phyloP scores from a whole-genome alignment of 768 basidiomycete species.

The Russula sp. region DNA sequence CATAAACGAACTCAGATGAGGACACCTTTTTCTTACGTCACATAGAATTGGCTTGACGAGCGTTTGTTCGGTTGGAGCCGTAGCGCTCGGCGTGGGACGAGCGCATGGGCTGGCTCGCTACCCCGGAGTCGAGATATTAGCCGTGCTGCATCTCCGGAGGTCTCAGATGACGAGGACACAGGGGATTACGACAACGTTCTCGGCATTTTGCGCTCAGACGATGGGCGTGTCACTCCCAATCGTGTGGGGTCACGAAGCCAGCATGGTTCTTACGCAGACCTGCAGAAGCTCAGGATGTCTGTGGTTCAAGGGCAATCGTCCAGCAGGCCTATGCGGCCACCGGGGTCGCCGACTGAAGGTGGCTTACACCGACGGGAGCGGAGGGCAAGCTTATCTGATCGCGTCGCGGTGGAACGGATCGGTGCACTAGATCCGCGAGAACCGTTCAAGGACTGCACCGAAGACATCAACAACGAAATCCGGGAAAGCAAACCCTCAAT shows the following conservation, averaged over 20 bases:
- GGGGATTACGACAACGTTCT: slow-evolving; percentile 92
- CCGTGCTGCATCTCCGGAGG: slow-evolving; percentile 66
- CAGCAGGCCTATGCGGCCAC: slow-evolving; percentile 22
- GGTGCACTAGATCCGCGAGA: slow-evolving; percentile 56
- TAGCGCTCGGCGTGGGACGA: slow-evolving; percentile 71
- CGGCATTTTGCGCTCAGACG: slow-evolving; percentile 54
- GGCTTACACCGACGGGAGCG: slow-evolving; percentile 46
- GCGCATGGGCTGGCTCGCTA: slow-evolving; percentile 70
- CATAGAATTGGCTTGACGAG: slow-evolving; percentile 82
- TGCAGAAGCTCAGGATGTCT: slow-evolving; percentile 58
- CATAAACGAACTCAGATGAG: slow-evolving; percentile 4
- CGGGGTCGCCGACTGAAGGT: slow-evolving; percentile 39
- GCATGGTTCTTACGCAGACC: slow-evolving; percentile 76
- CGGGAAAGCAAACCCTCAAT: slow-evolving; percentile 36
- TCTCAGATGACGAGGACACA: slow-evolving; percentile 81
- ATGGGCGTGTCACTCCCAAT: slow-evolving; percentile 40
- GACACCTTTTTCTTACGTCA: slow-evolving; percentile 7
- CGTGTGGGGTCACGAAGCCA: slow-evolving; percentile 53
- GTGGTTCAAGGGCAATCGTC: slow-evolving; percentile 33
- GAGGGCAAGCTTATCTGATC: slow-evolving; percentile 61
- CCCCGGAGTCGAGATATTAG: slow-evolving; percentile 56
- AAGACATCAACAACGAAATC: slow-evolving; percentile 65
- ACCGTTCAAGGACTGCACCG: slow-evolving; percentile 61
- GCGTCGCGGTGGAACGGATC: slow-evolving; percentile 60
- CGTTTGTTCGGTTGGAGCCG: slow-evolving; percentile 88